Evolutionary conservation across 345 rosid species (phyloP).

Genomic region (Salix dunnii): DNA sequence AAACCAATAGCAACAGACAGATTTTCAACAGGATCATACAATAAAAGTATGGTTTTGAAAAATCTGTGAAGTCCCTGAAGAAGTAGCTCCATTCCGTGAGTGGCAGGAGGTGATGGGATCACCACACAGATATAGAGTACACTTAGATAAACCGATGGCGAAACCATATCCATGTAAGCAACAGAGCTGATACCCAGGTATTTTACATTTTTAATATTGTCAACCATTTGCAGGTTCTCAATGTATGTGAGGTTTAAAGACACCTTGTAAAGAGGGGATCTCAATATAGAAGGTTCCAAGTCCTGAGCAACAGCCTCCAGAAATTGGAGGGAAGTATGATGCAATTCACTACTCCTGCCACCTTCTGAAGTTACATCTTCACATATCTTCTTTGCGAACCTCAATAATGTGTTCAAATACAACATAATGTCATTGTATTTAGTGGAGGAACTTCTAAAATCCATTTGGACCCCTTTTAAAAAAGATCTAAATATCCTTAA

Average conservation of each 20-base stretch:
- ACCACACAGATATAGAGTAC: conserved; percentile 31
- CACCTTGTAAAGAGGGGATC: conserved; percentile 48
- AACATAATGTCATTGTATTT: conserved; percentile 34
- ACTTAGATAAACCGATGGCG: conserved; percentile 44
- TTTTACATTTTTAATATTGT: conserved; percentile 18
- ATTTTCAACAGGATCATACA: conserved; percentile 37
- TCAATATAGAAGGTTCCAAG: conserved; percentile 44
- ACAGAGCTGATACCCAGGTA: conserved; percentile 14
- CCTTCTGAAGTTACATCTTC: conserved; percentile 25
- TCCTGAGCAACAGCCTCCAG: conserved; percentile 38
- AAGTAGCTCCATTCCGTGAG: conserved; percentile 13
- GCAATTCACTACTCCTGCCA: conserved; percentile 9
- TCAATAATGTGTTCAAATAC: conserved; percentile 37
- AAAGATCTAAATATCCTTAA: conserved; percentile 47
- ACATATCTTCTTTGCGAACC: conserved; percentile 30
- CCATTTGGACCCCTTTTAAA: conserved; percentile 39
- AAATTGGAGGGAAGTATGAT: conserved; percentile 25
- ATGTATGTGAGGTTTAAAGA: conserved; percentile 40
- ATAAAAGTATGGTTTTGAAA: conserved; percentile 29
- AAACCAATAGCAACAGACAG: conserved; percentile 27
- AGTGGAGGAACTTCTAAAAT: conserved; percentile 30
- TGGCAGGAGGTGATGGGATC: conserved; percentile 20
- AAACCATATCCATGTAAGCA: conserved; percentile 43
- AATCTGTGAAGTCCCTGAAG: conserved; percentile 17
- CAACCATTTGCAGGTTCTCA: conserved; percentile 21